A percentile compares a stretch with the other conserved stretches of the same genome.
Conservation (phyloP, 768 basidiomycete species). For the Leucosporidium creatinivorum region DNA sequence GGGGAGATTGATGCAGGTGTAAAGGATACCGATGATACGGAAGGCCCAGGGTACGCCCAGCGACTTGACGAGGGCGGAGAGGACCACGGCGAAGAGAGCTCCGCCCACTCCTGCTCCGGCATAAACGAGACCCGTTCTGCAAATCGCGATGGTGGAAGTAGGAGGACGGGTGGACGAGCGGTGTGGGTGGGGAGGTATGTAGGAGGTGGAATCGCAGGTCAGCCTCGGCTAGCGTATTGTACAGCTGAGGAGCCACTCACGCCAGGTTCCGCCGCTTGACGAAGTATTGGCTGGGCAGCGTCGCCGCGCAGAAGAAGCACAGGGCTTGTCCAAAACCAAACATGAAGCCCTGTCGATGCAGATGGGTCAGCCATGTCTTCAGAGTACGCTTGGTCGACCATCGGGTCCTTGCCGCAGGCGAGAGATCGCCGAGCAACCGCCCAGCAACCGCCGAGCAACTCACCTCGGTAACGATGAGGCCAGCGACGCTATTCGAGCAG, state of each 20-base stretch:
- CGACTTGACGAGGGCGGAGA: conserved; percentile 21
- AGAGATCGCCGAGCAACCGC: too few relatives aligned
- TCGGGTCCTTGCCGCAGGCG: too few relatives aligned
- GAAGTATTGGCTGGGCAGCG: conserved; percentile 32
- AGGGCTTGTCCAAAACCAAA: conserved; percentile 13
- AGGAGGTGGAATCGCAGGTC: neutral
- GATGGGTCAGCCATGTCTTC: too few relatives aligned
- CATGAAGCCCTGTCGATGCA: conserved; percentile 10
- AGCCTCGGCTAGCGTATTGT: too few relatives aligned
- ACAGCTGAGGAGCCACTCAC: neutral
- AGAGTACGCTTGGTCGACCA: too few relatives aligned
- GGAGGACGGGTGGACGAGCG: too few relatives aligned
- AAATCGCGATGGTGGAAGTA: too few relatives aligned
- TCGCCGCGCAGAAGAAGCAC: conserved; percentile 23
- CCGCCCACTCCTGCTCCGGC: conserved; percentile 36
- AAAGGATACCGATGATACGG: conserved; percentile 23
- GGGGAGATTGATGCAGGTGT: conserved; percentile 16
- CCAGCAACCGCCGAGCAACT: too few relatives aligned
- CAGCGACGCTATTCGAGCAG: conserved; percentile 3
- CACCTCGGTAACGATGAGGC: conserved; percentile 5
- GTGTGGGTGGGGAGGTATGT: too few relatives aligned
- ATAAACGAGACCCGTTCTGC: conserved; percentile 35
- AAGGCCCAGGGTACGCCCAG: conserved; percentile 35
- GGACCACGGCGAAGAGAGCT: conserved; percentile 27
- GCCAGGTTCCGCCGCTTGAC: conserved; percentile 31